A percentile compares a stretch with the other conserved stretches of the same genome.
These are phyloP conservation scores for Kitagawia praeruptora DNA, from an alignment of 129 eudicot species.

Conservation along the genomic window DNA sequence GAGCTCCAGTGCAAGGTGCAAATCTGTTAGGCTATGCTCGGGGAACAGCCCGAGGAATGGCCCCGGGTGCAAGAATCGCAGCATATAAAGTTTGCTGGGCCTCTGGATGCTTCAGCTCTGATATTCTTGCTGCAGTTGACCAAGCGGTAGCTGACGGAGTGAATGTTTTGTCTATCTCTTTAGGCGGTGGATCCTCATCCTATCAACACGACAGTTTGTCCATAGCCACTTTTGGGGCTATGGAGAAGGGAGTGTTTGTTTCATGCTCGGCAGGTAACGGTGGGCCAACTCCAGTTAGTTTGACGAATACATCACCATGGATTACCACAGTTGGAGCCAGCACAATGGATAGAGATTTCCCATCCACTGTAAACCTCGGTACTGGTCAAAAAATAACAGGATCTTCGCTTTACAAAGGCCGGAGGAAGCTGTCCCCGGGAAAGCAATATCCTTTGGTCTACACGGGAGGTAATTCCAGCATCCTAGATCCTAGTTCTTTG, in stretches of 20 bases:
- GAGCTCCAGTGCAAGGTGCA: slow-evolving; percentile 69
- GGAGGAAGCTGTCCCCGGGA: slow-evolving; percentile 28
- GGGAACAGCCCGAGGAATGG: slow-evolving; percentile 87
- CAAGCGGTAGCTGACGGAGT: slow-evolving; percentile 82
- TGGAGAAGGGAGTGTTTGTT: slow-evolving; percentile 82
- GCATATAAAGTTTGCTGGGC: slow-evolving; percentile 91
- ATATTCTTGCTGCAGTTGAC: slow-evolving; percentile 77
- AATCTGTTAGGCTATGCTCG: slow-evolving; percentile 73
- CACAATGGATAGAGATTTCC: slow-evolving; percentile 90
- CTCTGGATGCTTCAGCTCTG: slow-evolving; percentile 93
- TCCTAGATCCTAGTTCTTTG: slow-evolving; percentile 64
- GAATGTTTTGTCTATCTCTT: slow-evolving; percentile 67
- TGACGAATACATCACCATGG: slow-evolving; percentile 93
- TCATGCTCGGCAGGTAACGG: slow-evolving; percentile 93
- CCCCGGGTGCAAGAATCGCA: slow-evolving; percentile 73
- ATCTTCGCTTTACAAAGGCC: slow-evolving; percentile 70
- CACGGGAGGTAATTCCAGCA: slow-evolving; percentile 59
- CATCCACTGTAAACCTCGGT: slow-evolving; percentile 58
- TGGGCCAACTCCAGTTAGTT: slow-evolving; percentile 79
- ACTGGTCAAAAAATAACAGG: slow-evolving; percentile 42
- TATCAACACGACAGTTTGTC: slow-evolving; percentile 73
- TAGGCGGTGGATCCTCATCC: slow-evolving; percentile 86
- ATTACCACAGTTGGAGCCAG: slow-evolving; percentile 84
- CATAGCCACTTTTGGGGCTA: slow-evolving; percentile 79
- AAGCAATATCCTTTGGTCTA: slow-evolving; percentile 57